phyloP scores from a whole-genome alignment of 768 basidiomycete genomes.

The Suillus luteus region DNA sequence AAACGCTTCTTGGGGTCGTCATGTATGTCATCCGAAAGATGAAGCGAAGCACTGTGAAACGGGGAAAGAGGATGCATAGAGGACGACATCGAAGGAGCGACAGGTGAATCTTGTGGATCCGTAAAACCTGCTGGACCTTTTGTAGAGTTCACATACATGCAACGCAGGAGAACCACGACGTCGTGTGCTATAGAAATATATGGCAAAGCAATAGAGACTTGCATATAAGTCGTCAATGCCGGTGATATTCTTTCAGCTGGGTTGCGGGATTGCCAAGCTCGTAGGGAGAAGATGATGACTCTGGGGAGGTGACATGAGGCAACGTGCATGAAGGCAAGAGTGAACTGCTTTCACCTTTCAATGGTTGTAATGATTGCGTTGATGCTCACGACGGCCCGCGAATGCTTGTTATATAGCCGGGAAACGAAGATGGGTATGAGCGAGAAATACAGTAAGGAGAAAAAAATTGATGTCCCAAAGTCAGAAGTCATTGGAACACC shows the following conservation, averaged over 20 bases:
- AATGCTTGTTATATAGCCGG: constrained; percentile 37
- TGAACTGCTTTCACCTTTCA: constrained; percentile 37
- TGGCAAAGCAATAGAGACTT: constrained; percentile 22
- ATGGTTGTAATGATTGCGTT: constrained; percentile 36
- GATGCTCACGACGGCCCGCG: constrained; percentile 38
- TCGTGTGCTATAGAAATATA: constrained; percentile 39
- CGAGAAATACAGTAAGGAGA: constrained; percentile 40
- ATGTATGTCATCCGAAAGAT: constrained; percentile 15
- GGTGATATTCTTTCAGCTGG: constrained; percentile 16
- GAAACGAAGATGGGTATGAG: constrained; percentile 40
- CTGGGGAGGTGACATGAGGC: constrained; percentile 13
- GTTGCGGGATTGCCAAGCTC: constrained; percentile 23
- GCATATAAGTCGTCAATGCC: constrained; percentile 21
- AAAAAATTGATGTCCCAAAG: constrained; percentile 45
- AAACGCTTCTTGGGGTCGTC: constrained; percentile 35
- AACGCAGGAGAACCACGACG: constrained; percentile 38
- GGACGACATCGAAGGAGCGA: constrained; percentile 21
- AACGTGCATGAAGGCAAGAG: not conserved
- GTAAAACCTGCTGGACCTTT: constrained; percentile 29
- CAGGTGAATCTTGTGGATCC: constrained; percentile 24
- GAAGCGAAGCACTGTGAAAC: constrained; percentile 11
- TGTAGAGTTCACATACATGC: constrained; percentile 42
- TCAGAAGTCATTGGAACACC: constrained; percentile 42
- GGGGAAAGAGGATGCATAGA: constrained; percentile 18
- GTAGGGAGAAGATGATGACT: constrained; percentile 22